These are phyloP conservation scores for Torulaspora indica DNA, from an alignment of 805 yeast species.

Conservation along the genomic window DNA sequence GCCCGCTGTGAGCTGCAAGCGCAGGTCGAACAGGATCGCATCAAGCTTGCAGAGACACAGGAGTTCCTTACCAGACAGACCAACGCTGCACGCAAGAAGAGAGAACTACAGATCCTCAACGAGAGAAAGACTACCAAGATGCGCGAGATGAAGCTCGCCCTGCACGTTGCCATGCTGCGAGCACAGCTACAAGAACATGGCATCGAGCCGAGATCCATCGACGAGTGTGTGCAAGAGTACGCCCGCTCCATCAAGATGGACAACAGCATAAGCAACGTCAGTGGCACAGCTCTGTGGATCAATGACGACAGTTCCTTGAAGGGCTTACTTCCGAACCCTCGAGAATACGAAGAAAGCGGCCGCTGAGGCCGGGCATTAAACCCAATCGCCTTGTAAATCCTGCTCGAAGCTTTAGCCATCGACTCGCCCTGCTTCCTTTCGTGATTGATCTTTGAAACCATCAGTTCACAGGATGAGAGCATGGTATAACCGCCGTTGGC, in stretches of 20 bases:
- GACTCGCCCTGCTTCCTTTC: too few relatives aligned
- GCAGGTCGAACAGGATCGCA: constrained; percentile 32
- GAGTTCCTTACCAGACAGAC: constrained; percentile 44
- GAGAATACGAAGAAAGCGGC: constrained; percentile 47
- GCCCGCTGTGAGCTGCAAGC: constrained; percentile 38
- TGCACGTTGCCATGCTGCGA: constrained; percentile 63
- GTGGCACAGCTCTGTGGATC: constrained; percentile 56
- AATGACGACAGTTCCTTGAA: constrained; percentile 45
- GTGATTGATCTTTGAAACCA: too few relatives aligned
- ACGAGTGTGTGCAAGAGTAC: constrained; percentile 50
- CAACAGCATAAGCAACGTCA: constrained; percentile 50
- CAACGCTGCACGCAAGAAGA: constrained; percentile 47
- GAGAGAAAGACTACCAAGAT: constrained; percentile 47
- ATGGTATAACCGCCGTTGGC: too few relatives aligned
- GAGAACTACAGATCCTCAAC: constrained; percentile 48
- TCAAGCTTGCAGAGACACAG: constrained; percentile 33
- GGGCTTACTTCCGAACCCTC: constrained; percentile 51
- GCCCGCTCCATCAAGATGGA: constrained; percentile 56
- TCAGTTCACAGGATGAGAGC: too few relatives aligned
- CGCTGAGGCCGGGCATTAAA: background rate
- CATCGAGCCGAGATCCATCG: constrained; percentile 52
- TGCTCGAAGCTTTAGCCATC: too few relatives aligned
- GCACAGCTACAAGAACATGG: constrained; percentile 57
- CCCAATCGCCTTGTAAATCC: too few relatives aligned
- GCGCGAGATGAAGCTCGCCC: constrained; percentile 54